Base-by-base conservation (phyloP, 768 basidiomycete species). In the Grammothele lineata region DNA sequence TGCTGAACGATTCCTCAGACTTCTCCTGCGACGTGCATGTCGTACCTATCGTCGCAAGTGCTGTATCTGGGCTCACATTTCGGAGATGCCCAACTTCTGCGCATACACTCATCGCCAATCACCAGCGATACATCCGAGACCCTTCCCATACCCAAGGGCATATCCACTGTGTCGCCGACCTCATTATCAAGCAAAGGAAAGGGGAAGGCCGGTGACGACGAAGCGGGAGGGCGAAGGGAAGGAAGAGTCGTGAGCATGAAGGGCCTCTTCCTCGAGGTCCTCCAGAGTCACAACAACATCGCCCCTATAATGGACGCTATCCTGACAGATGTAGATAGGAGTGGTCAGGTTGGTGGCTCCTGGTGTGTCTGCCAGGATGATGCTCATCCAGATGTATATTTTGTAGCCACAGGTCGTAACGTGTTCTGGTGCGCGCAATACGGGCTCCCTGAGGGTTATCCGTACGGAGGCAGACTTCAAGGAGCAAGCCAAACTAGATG, bases 221-320 rank as follows among this genome's bases (percentile, higher is more conserved):
- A 53, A 2, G 59, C 69, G 3, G 63, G 65, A 43, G 66, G 66
- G 37, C 66, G 45, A 0, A 54, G 55, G 19, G 57, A 69, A 25
- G 81, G 82, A 10, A 61, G 62, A 35, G 67, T 87, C 21, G 64
- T 86, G 18, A 67, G 69, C 21, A 73, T 72, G 6, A 65, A 68
- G 25, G 85, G 85, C 3, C 75, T 71, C 12, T 81, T 75, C 59
- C 42, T 94, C 6, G 70, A 74, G 18, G 75, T 86, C 8, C 52
- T 92, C 18, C 76, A 86, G 26, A 73, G 69, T 7, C 87, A 75
- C 63, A 78, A 77, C 50, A 93, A 92, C 55, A 75, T 95, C 52
- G 89, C 85, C 0, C 93, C 92, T 0, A 87, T 94, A 36, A 59
- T 81, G 48, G 93, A 96, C 60, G 87, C 87, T 11, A 70, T 78